Conservation (phyloP, 495 filamentous ascomycete genomes). For the Aspergillus conjunctus region DNA sequence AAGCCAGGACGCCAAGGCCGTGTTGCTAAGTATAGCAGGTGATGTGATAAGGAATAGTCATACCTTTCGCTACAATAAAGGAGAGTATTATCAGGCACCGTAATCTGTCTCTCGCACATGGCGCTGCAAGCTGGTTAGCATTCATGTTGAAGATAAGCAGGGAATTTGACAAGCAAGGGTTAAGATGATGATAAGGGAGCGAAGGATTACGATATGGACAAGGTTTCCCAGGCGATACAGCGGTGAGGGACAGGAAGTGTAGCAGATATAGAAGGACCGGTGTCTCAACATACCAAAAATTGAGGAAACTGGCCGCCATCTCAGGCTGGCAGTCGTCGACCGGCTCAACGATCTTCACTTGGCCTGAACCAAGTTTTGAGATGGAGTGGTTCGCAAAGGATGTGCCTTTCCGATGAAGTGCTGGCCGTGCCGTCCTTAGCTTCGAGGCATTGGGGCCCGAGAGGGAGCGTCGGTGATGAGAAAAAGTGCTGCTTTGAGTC, state of each 20-base stretch:
- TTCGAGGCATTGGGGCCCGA: conserved; percentile 42
- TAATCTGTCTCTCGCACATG: conserved; percentile 69
- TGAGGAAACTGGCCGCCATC: conserved; percentile 65
- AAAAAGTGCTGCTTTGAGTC: conserved; percentile 40
- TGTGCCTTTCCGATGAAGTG: conserved; percentile 41
- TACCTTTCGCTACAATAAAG: conserved; percentile 61
- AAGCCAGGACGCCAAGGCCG: conserved; percentile 14
- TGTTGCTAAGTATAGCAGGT: conserved; percentile 12
- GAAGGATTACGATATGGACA: conserved; percentile 19
- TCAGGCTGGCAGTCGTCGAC: conserved; percentile 50
- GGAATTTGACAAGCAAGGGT: conserved; percentile 30
- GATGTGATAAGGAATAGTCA: conserved; percentile 22
- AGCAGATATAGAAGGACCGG: conserved; percentile 13
- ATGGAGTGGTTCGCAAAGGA: conserved; percentile 39
- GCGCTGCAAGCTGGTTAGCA: conserved; percentile 48
- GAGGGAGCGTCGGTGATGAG: conserved; percentile 40
- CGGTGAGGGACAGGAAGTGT: conserved; percentile 10
- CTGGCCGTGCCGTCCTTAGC: conserved; percentile 36
- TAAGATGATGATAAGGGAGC: conserved; percentile 17
- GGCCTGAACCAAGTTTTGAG: conserved; percentile 45
- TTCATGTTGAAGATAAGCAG: conserved; percentile 28
- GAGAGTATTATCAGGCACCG: conserved; percentile 62
- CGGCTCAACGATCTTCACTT: conserved; percentile 24
- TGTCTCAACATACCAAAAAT: conserved; percentile 60
- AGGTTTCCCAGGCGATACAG: conserved; percentile 8